These are phyloP conservation scores for Austropuccinia psidii DNA, from an alignment of 1,284 basidiomycete genomes.

Conservation along the genomic window DNA sequence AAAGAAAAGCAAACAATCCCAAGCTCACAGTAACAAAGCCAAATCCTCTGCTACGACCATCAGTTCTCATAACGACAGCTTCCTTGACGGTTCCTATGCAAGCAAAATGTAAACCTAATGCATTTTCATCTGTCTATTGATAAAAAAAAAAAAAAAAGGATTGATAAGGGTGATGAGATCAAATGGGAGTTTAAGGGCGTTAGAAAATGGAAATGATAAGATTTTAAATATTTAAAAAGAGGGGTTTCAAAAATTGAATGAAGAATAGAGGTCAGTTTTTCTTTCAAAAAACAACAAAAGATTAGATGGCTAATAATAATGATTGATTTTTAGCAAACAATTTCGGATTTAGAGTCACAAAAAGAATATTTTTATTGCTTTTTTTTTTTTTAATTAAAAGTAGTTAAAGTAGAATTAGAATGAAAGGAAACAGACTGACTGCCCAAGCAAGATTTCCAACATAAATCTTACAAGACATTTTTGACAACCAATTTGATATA, in stretches of 20 bases:
- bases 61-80: slow-evolving; percentile 22
- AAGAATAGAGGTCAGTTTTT: background rate
- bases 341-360: no score
- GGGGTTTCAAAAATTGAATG: background rate
- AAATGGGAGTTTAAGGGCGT: background rate
- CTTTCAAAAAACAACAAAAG: no score
- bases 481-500: no score
- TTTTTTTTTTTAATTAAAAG: background rate
- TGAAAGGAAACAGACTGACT: background rate
- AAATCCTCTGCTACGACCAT: slow-evolving; percentile 28
- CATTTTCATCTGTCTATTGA: slow-evolving; percentile 19
- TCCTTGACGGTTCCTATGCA: slow-evolving; percentile 15
- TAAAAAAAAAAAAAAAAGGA: background rate
- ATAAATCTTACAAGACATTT: slow-evolving; percentile 29
- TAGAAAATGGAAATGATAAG: background rate
- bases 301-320: no score
- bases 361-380: background rate
- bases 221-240: background rate
- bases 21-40: slow-evolving; percentile 31
- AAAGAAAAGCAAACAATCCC: no score
- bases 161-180: no score
- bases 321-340: no score
- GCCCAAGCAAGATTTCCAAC: slow-evolving; percentile 34
- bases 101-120: slow-evolving; percentile 22
- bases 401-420: background rate